Evolutionary conservation across 441 rosid genomes (phyloP).

Genomic region (Capsella rubella): DNA sequence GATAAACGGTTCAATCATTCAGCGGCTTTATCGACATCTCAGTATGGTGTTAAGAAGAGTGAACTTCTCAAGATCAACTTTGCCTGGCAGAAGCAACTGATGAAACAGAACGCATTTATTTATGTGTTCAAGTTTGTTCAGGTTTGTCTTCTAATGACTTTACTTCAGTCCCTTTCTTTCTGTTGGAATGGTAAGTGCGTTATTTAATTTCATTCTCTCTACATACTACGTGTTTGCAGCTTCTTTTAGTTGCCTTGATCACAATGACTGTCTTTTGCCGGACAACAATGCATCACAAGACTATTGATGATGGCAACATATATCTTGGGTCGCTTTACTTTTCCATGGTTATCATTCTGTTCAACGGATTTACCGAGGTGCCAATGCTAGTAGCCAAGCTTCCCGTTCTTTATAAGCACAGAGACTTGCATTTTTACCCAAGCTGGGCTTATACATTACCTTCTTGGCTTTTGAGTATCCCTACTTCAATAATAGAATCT

Average conservation of each 20-base stretch:
- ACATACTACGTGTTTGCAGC: constrained; percentile 58
- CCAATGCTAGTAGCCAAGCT: constrained; percentile 96
- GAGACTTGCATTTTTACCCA: constrained; percentile 93
- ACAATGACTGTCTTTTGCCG: constrained; percentile 98
- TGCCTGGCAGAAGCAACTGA: constrained; percentile 88
- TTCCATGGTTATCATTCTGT: constrained; percentile 96
- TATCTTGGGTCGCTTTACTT: constrained; percentile 89
- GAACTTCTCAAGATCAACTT: constrained; percentile 80
- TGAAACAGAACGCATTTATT: constrained; percentile 90
- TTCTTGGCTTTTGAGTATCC: constrained; percentile 88
- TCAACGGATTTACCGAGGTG: constrained; percentile 97
- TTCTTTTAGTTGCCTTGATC: constrained; percentile 85
- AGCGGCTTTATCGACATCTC: constrained; percentile 84
- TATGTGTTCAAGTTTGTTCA: constrained; percentile 93
- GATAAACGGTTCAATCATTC: constrained; percentile 89
- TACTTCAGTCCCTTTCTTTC: constrained; percentile 3
- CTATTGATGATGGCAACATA: constrained; percentile 86
- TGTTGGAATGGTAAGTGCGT: background rate
- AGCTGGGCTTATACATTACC: constrained; percentile 94
- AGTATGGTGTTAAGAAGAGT: constrained; percentile 66
- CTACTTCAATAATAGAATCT: constrained; percentile 88
- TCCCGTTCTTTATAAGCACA: constrained; percentile 93
- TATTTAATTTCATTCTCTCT: constrained; percentile 20
- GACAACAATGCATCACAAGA: constrained; percentile 75
- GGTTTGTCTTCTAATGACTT: constrained; percentile 49